Base-by-base conservation (phyloP, 768 basidiomycete genomes). In the Lactarius evosmus region DNA sequence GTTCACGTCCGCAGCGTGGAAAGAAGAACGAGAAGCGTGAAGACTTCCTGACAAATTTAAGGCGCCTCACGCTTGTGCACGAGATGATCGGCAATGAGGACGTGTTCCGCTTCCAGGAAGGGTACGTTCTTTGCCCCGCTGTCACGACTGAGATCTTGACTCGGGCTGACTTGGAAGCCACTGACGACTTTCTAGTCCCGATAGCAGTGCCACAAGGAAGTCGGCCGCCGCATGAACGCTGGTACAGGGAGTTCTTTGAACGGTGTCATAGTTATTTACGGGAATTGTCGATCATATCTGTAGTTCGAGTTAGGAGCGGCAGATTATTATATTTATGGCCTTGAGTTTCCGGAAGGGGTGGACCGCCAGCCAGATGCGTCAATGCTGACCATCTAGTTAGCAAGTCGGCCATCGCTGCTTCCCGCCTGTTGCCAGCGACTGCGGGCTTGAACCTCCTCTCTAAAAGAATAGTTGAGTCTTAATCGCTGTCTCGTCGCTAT, bases 41-140 rank as follows among this genome's bases (percentile, higher is more conserved):
- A 65, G 73, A 79, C 70, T 77, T 80, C 71, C 53, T 79, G 27
- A 71, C 72, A 27, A 73, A 78, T 27, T 60, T 80, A 34, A 74
- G 76, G 55, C 71, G 78, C 25, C 69, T 80, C 46, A 79, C 79
- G 17, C 71, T 80, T 40, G 75, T 79, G 2, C 79, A 80, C 62
- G 76, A 79, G 56, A 67, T 63, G 54, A 59, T 50, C 14, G 65
- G 66, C 5, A 64, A 52, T 19, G 69, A 68, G 54, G 69, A 68
- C 19, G 51, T 64, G 41, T 71, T 69, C 63, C 67, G 67, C 17
- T 61, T 71, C 65, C 33, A 66, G 44, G 27, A 70, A 25, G 49
- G 61, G 69, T 65, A 40, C 27, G 62, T 62, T 8, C 12, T 44
- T 54, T 54, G 40, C 30, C 11, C 33, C 33, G 11, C n/a, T 58